phyloP scores from a whole-genome alignment of 2,329 filamentous ascomycete species.

The Mycocentrospora acerina region DNA sequence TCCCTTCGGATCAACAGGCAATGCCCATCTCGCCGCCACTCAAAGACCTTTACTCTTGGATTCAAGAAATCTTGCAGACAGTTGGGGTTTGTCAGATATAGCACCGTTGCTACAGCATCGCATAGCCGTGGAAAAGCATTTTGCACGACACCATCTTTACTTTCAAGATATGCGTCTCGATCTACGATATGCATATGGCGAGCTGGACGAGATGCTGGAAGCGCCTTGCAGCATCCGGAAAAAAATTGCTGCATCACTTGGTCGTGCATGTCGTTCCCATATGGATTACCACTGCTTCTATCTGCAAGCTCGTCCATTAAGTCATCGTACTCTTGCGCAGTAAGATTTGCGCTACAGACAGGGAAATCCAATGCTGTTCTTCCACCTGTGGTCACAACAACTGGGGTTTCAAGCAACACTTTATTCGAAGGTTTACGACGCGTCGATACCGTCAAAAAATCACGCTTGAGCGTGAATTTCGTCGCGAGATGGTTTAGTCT shows the following conservation, averaged over 20 bases:
- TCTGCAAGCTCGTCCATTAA: conserved; percentile 11
- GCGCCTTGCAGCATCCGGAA: neutral
- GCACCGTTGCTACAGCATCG: conserved; percentile 16
- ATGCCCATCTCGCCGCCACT: conserved; percentile 15
- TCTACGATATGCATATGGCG: conserved; percentile 15
- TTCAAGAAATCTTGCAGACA: conserved; percentile 17
- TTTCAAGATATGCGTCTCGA: conserved; percentile 4
- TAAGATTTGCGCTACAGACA: neutral
- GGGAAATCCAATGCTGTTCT: conserved; percentile 1
- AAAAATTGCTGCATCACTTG: conserved; percentile 8
- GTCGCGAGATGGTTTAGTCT: neutral
- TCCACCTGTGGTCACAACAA: conserved; percentile 3
- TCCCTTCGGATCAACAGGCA: conserved; percentile 16
- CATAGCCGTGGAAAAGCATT: conserved; percentile 13
- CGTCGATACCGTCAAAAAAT: too few relatives aligned
- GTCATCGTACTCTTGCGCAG: neutral
- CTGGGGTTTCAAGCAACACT: neutral
- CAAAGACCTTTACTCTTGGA: conserved; percentile 12
- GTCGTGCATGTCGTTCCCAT: conserved; percentile 13
- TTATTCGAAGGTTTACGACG: too few relatives aligned
- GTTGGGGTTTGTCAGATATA: conserved; percentile 10
- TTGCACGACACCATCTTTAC: conserved; percentile 7
- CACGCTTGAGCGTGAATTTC: conserved; percentile 2
- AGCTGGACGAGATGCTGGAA: conserved; percentile 2
- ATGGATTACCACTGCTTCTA: conserved; percentile 10